Evolutionary conservation across 2,329 filamentous ascomycete species (phyloP).

Genomic region (Stemphylium vesicarium): DNA sequence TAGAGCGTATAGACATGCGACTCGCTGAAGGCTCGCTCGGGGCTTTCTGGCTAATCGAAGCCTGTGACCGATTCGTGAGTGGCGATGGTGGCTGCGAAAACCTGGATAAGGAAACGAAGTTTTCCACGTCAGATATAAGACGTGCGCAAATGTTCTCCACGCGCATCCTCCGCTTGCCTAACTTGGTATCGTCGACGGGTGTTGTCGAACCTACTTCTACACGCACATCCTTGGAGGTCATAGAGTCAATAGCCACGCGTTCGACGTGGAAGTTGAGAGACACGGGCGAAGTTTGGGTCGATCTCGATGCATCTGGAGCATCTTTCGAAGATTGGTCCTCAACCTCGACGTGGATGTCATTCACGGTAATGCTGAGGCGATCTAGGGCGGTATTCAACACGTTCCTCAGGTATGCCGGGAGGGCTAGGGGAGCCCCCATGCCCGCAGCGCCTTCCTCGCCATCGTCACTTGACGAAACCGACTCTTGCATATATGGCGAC

Average conservation of each 20-base stretch:
- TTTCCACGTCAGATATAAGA: slow-evolving; percentile 70
- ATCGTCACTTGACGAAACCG: slow-evolving; percentile 65
- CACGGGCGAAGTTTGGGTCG: slow-evolving; percentile 58
- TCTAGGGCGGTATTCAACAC: slow-evolving; percentile 78
- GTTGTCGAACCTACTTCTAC: slow-evolving; percentile 27
- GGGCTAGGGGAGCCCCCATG: slow-evolving; percentile 72
- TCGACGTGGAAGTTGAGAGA: slow-evolving; percentile 71
- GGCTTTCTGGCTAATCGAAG: slow-evolving; percentile 26
- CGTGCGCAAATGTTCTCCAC: slow-evolving; percentile 69
- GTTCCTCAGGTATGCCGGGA: slow-evolving; percentile 73
- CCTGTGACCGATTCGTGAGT: slow-evolving; percentile 55
- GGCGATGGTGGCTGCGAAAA: slow-evolving; percentile 67
- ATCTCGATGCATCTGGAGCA: slow-evolving; percentile 60
- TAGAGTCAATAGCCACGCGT: slow-evolving; percentile 69
- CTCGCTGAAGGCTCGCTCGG: slow-evolving; percentile 29
- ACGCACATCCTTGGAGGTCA: slow-evolving; percentile 47
- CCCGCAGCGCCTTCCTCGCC: slow-evolving; percentile 67
- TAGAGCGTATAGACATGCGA: slow-evolving; percentile 9
- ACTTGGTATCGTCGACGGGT: slow-evolving; percentile 52
- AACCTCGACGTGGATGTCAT: slow-evolving; percentile 69
- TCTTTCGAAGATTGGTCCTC: slow-evolving; percentile 59
- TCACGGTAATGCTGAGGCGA: slow-evolving; percentile 70
- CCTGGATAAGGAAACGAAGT: slow-evolving; percentile 66
- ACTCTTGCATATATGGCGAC: slow-evolving; percentile 67
- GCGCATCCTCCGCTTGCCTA: slow-evolving; percentile 70